Percentiles rank a stretch among this genome's conserved stretches.
These are phyloP conservation scores for Paspalum notatum DNA, from an alignment of 176 grass and related monocot genomes.

Conservation along the genomic window DNA sequence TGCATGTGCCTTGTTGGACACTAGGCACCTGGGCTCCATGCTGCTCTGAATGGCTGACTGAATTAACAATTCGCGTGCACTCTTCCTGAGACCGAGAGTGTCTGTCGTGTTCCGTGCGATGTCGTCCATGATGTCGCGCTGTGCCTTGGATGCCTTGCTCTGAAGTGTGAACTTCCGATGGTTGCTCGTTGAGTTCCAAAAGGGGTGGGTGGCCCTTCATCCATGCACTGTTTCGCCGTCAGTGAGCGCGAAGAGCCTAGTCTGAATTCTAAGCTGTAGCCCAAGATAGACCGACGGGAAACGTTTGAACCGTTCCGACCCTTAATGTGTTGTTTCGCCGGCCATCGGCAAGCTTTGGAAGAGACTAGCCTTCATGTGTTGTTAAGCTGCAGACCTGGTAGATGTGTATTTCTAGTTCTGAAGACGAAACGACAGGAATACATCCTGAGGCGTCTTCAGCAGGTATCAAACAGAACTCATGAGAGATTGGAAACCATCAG, in stretches of 20 bases:
- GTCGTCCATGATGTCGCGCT: background rate
- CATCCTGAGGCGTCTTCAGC: no score
- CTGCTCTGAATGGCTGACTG: background rate
- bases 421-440: background rate
- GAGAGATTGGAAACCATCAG: no score
- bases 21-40: background rate
- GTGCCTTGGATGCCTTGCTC: background rate
- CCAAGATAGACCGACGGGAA: no score
- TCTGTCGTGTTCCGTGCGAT: constrained; percentile 5
- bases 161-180: background rate
- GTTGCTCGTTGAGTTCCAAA: background rate
- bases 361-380: background rate
- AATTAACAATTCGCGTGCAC: constrained; percentile 21
- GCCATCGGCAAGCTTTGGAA: background rate
- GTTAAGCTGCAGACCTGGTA: background rate
- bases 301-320: no score
- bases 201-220: background rate
- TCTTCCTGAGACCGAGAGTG: constrained; percentile 25
- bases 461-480: no score
- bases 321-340: background rate
- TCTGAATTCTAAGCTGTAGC: no score
- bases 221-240: background rate
- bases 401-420: background rate
- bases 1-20: background rate
- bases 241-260: background rate